phyloP scores from a whole-genome alignment of 495 filamentous ascomycete genomes.

The Xanthoparmelia taractica region DNA sequence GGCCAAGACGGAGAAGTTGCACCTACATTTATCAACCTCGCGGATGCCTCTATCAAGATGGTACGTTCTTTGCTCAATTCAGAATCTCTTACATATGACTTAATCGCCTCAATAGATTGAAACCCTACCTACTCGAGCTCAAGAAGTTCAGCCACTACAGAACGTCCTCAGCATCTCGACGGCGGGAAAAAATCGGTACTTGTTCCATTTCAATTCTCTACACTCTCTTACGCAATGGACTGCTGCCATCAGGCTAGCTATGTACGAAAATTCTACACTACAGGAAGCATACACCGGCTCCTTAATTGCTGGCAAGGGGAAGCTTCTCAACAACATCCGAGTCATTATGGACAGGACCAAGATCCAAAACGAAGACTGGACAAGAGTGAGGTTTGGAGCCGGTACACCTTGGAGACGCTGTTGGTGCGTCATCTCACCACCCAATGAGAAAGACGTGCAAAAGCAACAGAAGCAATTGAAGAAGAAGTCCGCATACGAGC shows the following conservation, averaged over 20 bases:
- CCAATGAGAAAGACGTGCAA: slow-evolving; percentile 82
- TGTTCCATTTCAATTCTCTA: slow-evolving; percentile 91
- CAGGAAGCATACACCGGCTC: slow-evolving; percentile 97
- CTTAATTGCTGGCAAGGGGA: slow-evolving; percentile 91
- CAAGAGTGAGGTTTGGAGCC: slow-evolving; percentile 87
- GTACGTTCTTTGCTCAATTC: slow-evolving; percentile 36
- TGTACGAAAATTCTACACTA: slow-evolving; percentile 88
- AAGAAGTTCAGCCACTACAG: slow-evolving; percentile 68
- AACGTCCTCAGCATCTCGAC: slow-evolving; percentile 95
- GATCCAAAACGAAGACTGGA: slow-evolving; percentile 84
- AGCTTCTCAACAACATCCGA: slow-evolving; percentile 74
- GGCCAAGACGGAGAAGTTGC: slow-evolving; percentile 76
- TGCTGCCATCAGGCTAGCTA: slow-evolving; percentile 82
- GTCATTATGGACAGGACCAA: slow-evolving; percentile 72
- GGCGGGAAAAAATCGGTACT: slow-evolving; percentile 87
- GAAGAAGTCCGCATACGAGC: slow-evolving; percentile 78
- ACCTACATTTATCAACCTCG: slow-evolving; percentile 93
- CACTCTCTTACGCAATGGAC: slow-evolving; percentile 95
- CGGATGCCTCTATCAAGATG: slow-evolving; percentile 96
- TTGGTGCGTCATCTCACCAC: slow-evolving; percentile 90
- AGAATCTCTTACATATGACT: slow-evolving; percentile 5
- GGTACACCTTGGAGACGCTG: slow-evolving; percentile 94
- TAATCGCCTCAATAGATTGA: slow-evolving; percentile 58
- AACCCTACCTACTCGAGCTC: slow-evolving; percentile 70
- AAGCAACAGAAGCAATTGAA: slow-evolving; percentile 77